phyloP scores from a whole-genome alignment of 2,329 filamentous ascomycete genomes.

The Escovopsis sp. region DNA sequence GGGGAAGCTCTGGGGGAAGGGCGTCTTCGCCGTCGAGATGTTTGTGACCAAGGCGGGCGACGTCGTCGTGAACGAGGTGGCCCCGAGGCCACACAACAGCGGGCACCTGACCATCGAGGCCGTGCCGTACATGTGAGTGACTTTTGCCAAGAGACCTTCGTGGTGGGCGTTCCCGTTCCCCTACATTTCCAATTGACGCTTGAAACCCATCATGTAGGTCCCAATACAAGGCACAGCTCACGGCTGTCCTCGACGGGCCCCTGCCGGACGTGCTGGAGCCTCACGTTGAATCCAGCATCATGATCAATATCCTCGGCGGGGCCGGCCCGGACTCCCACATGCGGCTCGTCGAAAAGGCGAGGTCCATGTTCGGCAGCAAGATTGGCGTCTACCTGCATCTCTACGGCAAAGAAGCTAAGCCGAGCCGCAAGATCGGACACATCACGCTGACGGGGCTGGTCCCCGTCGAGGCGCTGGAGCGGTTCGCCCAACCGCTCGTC shows the following conservation, averaged over 20 bases:
- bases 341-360: conserved; percentile 30
- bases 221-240: conserved; percentile 83
- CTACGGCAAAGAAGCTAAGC: conserved; percentile 82
- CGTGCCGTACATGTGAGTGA: conserved; percentile 46
- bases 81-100: conserved; percentile 72
- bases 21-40: conserved; percentile 94
- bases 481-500: conserved; percentile 52
- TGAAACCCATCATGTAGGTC: conserved; percentile 27
- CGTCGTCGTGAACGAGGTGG: conserved; percentile 38
- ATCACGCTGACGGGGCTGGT: conserved; percentile 64
- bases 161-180: not conserved
- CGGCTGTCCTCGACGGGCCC: conserved; percentile 59
- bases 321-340: conserved; percentile 48
- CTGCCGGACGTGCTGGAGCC: conserved; percentile 41
- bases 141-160: no score
- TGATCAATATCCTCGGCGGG: conserved; percentile 70
- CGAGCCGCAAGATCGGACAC: conserved; percentile 88
- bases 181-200: not conserved
- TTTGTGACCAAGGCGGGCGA: conserved; percentile 63
- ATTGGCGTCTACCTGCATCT: conserved; percentile 56
- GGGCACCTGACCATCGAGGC: conserved; percentile 94
- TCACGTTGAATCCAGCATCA: conserved; percentile 49
- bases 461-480: conserved; percentile 47
- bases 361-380: conserved; percentile 26
- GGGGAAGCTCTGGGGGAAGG: conserved; percentile 67